Evolutionary conservation across 768 basidiomycete species (phyloP), one percentile per base, ranked within the genome.

Genomic region (Daedalea quercina): DNA sequence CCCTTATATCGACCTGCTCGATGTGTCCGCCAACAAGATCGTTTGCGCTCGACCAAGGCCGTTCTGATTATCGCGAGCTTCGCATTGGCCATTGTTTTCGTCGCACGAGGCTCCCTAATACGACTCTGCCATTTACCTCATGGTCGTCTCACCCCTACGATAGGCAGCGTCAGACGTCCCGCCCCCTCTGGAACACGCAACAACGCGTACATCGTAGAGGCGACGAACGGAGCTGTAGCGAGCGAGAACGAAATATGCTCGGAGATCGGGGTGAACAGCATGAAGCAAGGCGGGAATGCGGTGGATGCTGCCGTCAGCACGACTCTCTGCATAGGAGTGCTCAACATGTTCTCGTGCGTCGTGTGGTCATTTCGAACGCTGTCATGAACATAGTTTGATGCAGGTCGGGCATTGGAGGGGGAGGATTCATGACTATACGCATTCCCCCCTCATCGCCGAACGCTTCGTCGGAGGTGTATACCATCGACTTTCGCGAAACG

Each of bases 311-410:
- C 83, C 0, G 82, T 97, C 50, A 80, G 83, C 20, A 77, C 88
- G 0, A 81, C 85, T 0, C 73, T 97, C 23, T 97, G 95, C 64
- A 72, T 73, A 31, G 87, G 89, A 4, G 85, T 90, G 2, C 81
- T 92, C 47, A 94, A 93, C 66, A 91, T 91, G 84, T 96, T 94
- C 66, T 90, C 90, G 77, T 93, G 62, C 64, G 82, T 34, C 53
- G 20, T 12, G 59, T 55, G 34, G 17, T 41, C 33, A 20, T 20
- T 23, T 28, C 20, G n/a, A 54, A 57, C 58, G 12, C 47, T 25
- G 34, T 15, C 8, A 11, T 43, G 20, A 35, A 44, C 33, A 13
- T 49, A 61, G 33, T n/a, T n/a, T n/a, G n/a, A n/a, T 17, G 3
- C 35, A 88, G 87, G 9, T 86, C 88, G 11, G 88, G 87, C 2